Conservation (phyloP, 495 filamentous ascomycete species). For the Penicillium silybi region DNA sequence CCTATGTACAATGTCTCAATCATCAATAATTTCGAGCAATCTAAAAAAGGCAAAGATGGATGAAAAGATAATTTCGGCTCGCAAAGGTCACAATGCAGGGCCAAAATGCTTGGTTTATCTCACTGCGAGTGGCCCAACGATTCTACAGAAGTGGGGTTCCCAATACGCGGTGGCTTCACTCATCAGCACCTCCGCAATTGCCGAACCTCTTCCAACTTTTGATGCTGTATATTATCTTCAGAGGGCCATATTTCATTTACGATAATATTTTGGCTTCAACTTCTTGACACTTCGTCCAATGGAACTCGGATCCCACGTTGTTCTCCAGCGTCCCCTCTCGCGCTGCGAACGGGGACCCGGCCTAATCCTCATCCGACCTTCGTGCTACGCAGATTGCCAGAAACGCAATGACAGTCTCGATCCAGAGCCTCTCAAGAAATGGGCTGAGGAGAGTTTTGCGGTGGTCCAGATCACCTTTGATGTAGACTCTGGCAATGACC, state of each 20-base stretch:
- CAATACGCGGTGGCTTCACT: neutral
- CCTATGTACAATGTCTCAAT: neutral
- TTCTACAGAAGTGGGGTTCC: neutral
- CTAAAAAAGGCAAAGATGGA: too few relatives aligned
- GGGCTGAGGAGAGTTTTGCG: slow-evolving; percentile 39
- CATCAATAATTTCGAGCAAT: too few relatives aligned
- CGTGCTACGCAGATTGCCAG: slow-evolving; percentile 17
- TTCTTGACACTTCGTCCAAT: neutral
- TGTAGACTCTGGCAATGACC: slow-evolving; percentile 1
- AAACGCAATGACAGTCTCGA: slow-evolving; percentile 24
- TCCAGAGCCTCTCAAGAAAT: slow-evolving; percentile 33
- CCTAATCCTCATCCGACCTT: slow-evolving; percentile 42
- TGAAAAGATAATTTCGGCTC: too few relatives aligned
- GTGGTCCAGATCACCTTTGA: slow-evolving; percentile 24
- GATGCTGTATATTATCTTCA: neutral
- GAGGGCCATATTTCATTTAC: too few relatives aligned
- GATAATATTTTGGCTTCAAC: neutral
- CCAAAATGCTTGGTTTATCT: neutral
- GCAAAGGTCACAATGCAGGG: neutral
- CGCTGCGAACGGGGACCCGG: slow-evolving; percentile 53
- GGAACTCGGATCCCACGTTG: neutral
- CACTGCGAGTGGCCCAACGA: neutral
- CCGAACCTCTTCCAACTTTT: neutral
- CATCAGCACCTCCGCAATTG: neutral
- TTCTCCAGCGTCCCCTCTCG: slow-evolving; percentile 42